Evolutionary conservation across 192 early-diverging fungal species (phyloP).

Genomic region (Gonapodya prolifera): DNA sequence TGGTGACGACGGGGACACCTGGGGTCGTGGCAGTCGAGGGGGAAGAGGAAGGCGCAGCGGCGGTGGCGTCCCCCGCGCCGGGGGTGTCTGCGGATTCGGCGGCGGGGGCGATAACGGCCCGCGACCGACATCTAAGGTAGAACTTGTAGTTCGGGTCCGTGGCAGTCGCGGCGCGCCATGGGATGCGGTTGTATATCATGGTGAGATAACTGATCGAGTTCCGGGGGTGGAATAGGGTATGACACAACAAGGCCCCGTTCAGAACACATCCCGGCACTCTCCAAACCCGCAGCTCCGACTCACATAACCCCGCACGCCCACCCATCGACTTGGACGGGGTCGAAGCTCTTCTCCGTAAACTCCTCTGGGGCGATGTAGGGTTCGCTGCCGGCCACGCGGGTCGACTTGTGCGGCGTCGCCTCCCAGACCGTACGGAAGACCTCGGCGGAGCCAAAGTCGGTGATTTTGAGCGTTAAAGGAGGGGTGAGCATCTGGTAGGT

Average conservation of each 20-base stretch:
- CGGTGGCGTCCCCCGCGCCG: constrained; percentile 19
- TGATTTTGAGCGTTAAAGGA: constrained; percentile 2
- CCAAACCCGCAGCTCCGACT: constrained; percentile 3
- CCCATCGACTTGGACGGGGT: constrained; percentile 5
- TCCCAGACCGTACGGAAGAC: constrained; percentile 8
- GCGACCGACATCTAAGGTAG: neutral
- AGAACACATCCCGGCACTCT: neutral
- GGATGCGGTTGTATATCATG: constrained; percentile 20
- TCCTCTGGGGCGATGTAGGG: constrained; percentile 13
- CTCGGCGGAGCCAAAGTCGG: constrained; percentile 11
- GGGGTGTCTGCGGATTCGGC: neutral
- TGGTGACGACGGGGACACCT: constrained; percentile 31
- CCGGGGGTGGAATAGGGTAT: no score
- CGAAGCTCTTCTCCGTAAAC: constrained; percentile 8
- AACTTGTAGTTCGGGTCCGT: constrained; percentile 8
- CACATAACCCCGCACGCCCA: constrained; percentile 21
- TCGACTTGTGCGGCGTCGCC: constrained; percentile 18
- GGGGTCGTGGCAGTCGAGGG: constrained; percentile 42
- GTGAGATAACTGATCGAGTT: constrained; percentile 14
- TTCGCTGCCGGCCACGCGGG: constrained; percentile 5
- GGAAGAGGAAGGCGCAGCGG: constrained; percentile 31
- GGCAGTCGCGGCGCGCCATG: constrained; percentile 5
- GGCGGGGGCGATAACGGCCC: neutral
- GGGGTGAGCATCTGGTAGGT: constrained; percentile 8
- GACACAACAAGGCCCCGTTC: no score